A percentile compares a stretch with the other conserved stretches of the same genome.
phyloP scores from a whole-genome alignment of 2,329 filamentous ascomycete species.

The Karstenula rhodostoma region DNA sequence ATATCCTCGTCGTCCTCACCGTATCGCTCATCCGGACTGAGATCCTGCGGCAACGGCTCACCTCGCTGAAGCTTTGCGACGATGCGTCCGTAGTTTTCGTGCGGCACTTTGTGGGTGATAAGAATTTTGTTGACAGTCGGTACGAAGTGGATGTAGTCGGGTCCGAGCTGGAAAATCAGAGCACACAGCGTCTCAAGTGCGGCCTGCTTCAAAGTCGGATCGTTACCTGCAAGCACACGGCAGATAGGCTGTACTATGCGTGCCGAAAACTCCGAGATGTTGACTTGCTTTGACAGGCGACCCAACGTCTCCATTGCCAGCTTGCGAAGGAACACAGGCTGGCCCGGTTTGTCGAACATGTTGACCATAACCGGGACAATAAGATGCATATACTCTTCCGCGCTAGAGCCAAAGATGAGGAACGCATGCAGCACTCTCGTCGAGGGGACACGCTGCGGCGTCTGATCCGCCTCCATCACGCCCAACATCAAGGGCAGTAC shows the following conservation, averaged over 20 bases:
- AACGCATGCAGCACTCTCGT: constrained; percentile 95
- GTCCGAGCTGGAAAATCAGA: constrained; percentile 92
- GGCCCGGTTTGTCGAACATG: constrained; percentile 88
- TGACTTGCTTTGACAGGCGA: constrained; percentile 93
- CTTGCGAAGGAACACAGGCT: constrained; percentile 81
- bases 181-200: constrained; percentile 95
- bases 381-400: constrained; percentile 98
- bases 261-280: constrained; percentile 94
- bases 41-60: constrained; percentile 91
- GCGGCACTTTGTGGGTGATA: constrained; percentile 79
- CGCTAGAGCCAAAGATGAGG: constrained; percentile 92
- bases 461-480: constrained; percentile 85
- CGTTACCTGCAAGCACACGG: constrained; percentile 77
- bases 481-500: constrained; percentile 93
- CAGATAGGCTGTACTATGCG: constrained; percentile 95
- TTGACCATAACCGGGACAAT: constrained; percentile 96
- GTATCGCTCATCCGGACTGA: constrained; percentile 86
- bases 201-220: constrained; percentile 76
- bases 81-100: constrained; percentile 90
- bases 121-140: constrained; percentile 89
- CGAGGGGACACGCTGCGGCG: constrained; percentile 78
- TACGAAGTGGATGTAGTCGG: constrained; percentile 94
- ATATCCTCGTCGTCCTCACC: constrained; percentile 80
- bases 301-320: constrained; percentile 94
- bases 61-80: constrained; percentile 93